Base-by-base conservation (phyloP, 768 basidiomycete species). In the Goffeauzyma gilvescens region DNA sequence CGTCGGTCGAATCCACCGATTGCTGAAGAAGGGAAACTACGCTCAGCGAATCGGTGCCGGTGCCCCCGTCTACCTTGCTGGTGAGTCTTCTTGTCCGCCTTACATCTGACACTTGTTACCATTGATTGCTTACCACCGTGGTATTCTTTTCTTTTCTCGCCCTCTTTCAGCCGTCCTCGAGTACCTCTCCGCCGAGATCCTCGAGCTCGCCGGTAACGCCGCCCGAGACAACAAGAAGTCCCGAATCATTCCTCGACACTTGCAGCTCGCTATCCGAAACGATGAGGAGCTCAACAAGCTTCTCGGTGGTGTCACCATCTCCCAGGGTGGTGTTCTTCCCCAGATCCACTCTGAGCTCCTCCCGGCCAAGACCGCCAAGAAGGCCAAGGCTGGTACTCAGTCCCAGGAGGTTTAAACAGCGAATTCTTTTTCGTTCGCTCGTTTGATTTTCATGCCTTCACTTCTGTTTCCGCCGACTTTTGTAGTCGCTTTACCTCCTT, bases 211-310 rank as follows among this genome's bases (percentile, higher is more conserved):
- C 49, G 85, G 85, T 55, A 68, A 67, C 65, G 67, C 75, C 26
- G 79, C 81, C 37, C 73, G 76, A 47, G 79, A 82, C 58, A 76
- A 81, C 69, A 79, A 80, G 68, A 81, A 87, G 70, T 78, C 81
- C 53, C 84, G 86, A 78, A 87, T 89, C 55, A 81, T 87, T 18
- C 86, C 85, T 42, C 77, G 86, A 57, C 86, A 89, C 67, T 65
- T 89, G 37, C 86, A 89, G 59, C 75, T 89, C 42, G 85, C 86
- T 51, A 84, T 89, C 65, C 74, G 85, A 53, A 84, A 86, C 64
- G 82, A 84, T 46, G 83, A 86, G 62, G 83, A 64, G 71, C 60
- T 82, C 53, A 78, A 79, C 68, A 79, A 75, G 54, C 78, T 86
- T 50, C 74, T 87, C 44, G 82, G 81, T 15, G 70, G 75, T 43